Evolutionary conservation across 495 filamentous ascomycete species (phyloP), one percentile per base, ranked within the genome.

Genomic region (Neurospora cerealis): DNA sequence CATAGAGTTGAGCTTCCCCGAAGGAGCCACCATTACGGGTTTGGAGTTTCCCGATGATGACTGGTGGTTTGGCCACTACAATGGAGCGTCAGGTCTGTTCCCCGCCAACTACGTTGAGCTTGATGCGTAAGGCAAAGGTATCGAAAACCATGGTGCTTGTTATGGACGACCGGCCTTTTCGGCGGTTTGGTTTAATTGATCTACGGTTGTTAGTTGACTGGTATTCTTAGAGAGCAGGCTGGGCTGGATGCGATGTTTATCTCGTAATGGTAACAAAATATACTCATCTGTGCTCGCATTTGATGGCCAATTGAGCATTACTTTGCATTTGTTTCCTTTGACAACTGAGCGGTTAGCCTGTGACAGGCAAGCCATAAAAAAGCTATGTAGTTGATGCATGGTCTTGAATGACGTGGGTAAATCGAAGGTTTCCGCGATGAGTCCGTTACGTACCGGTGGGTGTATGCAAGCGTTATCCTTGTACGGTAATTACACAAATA

Each of bases 1-100:
- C 36, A 17, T 69, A 87, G 85, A 99, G 82, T 82, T 99, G 72
- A 93, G 90, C 78, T 99, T 99, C 81, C 93, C 93, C 0, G 96
- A 99, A 77, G 91, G 90, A 6, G 95, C 92, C 37, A 93, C 85
- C 69, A 93, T 99, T 69, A 88, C 84, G 32, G 78, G 83, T 71
- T 76, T 89, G 34, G 93, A 98, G 83, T 98, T 98, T 83, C 96
- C 96, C 5, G 96, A 98, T 79, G 94, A 98, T 74, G 96, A 98
- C 79, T 99, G 96, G 96, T 99, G 96, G 96, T 89, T 93, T 74
- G 96, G 96, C 44, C 89, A 93, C 74, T 96, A 93, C 78, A 84
- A 88, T 32, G 93, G 93, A 10, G 88, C 89, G 73, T 88, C 87
- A 8, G 96, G 96, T 34, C 86, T 98, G n/a, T 99, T 99, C 87